Percentiles rank a stretch among this genome's conserved stretches.
Conservation (phyloP, 345 rosid genomes). For the Citrus hindsii region DNA sequence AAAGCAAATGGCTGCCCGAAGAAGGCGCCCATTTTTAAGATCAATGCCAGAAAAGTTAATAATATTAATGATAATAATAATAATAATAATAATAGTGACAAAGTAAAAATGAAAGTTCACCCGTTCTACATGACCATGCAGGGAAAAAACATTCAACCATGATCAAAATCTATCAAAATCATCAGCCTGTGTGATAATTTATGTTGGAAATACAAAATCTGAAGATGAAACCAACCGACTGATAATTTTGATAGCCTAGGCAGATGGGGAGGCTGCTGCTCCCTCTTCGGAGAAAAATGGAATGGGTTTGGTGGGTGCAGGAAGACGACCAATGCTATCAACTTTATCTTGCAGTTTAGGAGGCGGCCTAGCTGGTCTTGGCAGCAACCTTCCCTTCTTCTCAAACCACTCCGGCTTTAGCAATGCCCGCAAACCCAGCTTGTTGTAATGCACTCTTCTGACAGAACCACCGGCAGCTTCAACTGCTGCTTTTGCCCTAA, state of each 20-base stretch:
- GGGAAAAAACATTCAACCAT: background rate
- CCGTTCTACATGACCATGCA: background rate
- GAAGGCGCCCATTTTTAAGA: no score
- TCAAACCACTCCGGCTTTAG: conserved; percentile 93
- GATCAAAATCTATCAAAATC: no score
- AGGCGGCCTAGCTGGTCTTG: conserved; percentile 92
- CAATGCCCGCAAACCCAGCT: conserved; percentile 80
- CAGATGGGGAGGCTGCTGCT: conserved; percentile 31
- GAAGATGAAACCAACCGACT: background rate
- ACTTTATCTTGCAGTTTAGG: conserved; percentile 84
- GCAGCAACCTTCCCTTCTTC: conserved; percentile 91
- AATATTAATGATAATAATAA: no score
- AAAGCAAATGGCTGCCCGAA: no score
- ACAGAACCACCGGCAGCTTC: conserved; percentile 94
- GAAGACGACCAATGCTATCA: conserved; percentile 91
- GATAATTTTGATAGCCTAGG: conserved; percentile 9
- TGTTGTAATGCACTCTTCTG: conserved; percentile 86
- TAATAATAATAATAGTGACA: no score
- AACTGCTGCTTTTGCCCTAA: conserved; percentile 82
- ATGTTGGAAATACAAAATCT: conserved; percentile 1
- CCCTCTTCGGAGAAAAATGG: conserved; percentile 48
- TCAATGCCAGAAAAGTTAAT: no score
- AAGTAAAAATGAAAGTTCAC: no score
- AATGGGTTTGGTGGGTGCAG: conserved; percentile 84
- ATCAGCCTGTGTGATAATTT: background rate